Evolutionary conservation across 306 rosid genomes (phyloP).

Genomic region (Parietaria judaica): DNA sequence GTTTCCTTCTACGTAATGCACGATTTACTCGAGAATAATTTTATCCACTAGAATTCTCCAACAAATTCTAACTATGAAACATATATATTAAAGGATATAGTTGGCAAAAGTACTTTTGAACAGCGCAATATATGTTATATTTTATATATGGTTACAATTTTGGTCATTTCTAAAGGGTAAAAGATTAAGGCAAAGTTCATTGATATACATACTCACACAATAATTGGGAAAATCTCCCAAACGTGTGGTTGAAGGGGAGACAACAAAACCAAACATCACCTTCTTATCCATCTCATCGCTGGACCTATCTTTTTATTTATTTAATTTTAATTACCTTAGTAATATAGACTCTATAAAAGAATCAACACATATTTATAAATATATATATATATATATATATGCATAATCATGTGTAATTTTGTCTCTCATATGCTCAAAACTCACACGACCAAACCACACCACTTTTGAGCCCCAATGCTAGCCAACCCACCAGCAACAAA

Average conservation of each 20-base stretch:
- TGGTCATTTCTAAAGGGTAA: no score
- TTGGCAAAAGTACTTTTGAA: no score
- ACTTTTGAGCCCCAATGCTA: constrained; percentile 3
- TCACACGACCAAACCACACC: constrained; percentile 7
- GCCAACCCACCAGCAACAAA: constrained; percentile 13
- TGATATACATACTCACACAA: background rate
- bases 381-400: background rate
- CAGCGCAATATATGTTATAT: background rate
- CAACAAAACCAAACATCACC: constrained; percentile 9
- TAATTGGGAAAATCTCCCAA: background rate
- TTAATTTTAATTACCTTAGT: background rate
- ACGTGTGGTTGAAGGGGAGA: constrained; percentile 18
- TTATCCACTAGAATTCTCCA: no score
- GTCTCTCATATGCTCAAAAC: constrained; percentile 8
- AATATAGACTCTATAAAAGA: background rate
- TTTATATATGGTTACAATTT: background rate
- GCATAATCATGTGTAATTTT: background rate
- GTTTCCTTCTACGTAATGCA: no score
- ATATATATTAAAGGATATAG: no score
- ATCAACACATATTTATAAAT: no score
- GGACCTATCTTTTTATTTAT: background rate
- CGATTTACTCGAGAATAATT: no score
- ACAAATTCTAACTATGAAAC: no score
- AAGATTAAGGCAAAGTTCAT: no score
- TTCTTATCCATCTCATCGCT: background rate